These are phyloP conservation scores for Agaricus subrufescens DNA, from an alignment of 768 basidiomycete genomes.

Conservation along the genomic window DNA sequence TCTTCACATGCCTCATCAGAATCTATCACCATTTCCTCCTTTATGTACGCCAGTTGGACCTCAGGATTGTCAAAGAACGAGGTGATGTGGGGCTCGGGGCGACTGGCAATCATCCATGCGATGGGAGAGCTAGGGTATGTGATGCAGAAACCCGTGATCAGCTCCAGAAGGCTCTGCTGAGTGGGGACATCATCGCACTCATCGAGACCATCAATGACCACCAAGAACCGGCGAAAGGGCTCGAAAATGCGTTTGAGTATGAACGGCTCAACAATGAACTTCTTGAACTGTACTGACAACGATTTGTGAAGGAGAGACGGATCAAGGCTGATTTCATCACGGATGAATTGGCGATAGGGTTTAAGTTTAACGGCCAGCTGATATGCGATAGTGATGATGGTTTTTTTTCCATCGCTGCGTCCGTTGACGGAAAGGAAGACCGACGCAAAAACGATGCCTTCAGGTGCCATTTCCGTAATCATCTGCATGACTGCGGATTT, in stretches of 20 bases:
- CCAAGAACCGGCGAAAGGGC: background rate
- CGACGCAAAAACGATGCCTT: background rate
- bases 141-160: conserved; percentile 2
- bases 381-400: background rate
- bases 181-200: background rate
- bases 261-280: background rate
- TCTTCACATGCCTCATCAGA: too few relatives aligned
- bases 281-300: background rate
- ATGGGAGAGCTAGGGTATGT: conserved; percentile 11
- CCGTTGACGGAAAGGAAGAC: background rate
- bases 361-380: background rate
- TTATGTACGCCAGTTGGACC: background rate
- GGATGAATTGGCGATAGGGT: background rate
- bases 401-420: background rate
- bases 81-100: conserved; percentile 21
- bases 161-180: conserved; percentile 14
- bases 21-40: too few relatives aligned
- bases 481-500: background rate
- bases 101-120: conserved; percentile 20
- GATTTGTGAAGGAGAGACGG: background rate
- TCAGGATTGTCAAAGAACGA: conserved; percentile 1
- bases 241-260: background rate
- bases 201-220: background rate
- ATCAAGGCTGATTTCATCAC: background rate
- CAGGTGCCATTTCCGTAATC: background rate